A percentile compares a stretch with the other conserved stretches of the same genome.
phyloP scores from a whole-genome alignment of 2,329 filamentous ascomycete genomes.

The Ascochyta viciae-villosae region DNA sequence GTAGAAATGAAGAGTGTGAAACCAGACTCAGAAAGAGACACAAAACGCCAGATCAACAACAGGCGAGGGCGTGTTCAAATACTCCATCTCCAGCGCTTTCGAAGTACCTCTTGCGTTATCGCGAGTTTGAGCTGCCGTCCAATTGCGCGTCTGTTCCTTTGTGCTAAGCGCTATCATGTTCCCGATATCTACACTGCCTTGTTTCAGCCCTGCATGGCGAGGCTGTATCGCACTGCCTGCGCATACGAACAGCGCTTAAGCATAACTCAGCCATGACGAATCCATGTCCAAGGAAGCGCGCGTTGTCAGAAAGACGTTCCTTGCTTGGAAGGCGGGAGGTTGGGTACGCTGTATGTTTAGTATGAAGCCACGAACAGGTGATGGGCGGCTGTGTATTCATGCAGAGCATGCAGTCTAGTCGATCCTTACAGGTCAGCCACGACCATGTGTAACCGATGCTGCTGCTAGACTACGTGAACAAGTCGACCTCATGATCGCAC shows the following conservation, averaged over 20 bases:
- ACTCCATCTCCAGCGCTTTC: not conserved
- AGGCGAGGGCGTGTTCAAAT: not conserved
- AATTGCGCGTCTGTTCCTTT: not conserved
- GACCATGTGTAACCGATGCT: too few species aligned
- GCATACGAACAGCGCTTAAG: not conserved
- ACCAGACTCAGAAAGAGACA: not conserved
- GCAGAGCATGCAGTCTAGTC: too few species aligned
- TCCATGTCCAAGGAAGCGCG: too few species aligned
- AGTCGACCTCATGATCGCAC: too few species aligned
- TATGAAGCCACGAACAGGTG: too few species aligned
- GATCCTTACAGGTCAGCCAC: too few species aligned
- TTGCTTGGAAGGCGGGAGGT: too few species aligned
- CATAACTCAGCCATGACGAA: not conserved
- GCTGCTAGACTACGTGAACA: too few species aligned
- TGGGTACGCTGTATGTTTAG: too few species aligned
- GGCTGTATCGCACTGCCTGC: not conserved
- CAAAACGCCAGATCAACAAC: not conserved
- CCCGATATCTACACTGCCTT: not conserved
- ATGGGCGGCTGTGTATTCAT: too few species aligned
- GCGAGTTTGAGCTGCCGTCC: not conserved
- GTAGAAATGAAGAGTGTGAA: not conserved
- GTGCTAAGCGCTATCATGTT: not conserved
- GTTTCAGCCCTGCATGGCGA: not conserved
- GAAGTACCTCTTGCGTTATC: not conserved
- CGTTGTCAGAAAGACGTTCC: too few species aligned